These are phyloP conservation scores for Dendrostoma leiphaemia DNA, from an alignment of 2,329 filamentous ascomycete species.

Conservation along the genomic window DNA sequence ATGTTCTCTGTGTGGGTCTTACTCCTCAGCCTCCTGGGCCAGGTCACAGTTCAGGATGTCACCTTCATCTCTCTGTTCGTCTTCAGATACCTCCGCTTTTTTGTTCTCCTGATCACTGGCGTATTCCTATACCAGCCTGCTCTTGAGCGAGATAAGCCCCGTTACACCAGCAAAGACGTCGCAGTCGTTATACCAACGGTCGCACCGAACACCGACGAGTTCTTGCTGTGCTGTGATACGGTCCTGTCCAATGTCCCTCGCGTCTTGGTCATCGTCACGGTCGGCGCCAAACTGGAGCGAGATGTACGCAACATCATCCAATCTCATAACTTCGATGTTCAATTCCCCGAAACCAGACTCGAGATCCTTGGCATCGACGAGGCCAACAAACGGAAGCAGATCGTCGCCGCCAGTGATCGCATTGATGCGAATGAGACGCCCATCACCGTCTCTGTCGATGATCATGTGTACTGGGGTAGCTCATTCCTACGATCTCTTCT, in stretches of 20 bases:
- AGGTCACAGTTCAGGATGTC: not conserved
- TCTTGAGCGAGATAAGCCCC: constrained; percentile 25
- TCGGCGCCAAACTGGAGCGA: constrained; percentile 30
- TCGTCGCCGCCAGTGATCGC: constrained; percentile 32
- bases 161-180: constrained; percentile 36
- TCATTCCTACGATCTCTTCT: constrained; percentile 41
- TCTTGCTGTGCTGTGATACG: constrained; percentile 39
- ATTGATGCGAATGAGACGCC: constrained; percentile 34
- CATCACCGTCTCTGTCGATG: constrained; percentile 48
- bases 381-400: constrained; percentile 49
- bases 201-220: constrained; percentile 38
- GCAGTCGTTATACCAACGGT: constrained; percentile 53
- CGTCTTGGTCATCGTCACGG: constrained; percentile 43
- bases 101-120: constrained; percentile 38
- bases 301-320: constrained; percentile 20
- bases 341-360: constrained; percentile 18
- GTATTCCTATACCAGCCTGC: constrained; percentile 40
- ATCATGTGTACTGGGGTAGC: constrained; percentile 50
- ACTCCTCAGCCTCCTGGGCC: too few species aligned
- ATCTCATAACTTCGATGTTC: not conserved
- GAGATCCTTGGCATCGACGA: constrained; percentile 31
- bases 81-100: constrained; percentile 45
- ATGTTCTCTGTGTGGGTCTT: not conserved
- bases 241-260: constrained; percentile 38
- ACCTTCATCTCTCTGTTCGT: constrained; percentile 35